phyloP scores from a whole-genome alignment of 345 rosid species.

The Viola odorata region DNA sequence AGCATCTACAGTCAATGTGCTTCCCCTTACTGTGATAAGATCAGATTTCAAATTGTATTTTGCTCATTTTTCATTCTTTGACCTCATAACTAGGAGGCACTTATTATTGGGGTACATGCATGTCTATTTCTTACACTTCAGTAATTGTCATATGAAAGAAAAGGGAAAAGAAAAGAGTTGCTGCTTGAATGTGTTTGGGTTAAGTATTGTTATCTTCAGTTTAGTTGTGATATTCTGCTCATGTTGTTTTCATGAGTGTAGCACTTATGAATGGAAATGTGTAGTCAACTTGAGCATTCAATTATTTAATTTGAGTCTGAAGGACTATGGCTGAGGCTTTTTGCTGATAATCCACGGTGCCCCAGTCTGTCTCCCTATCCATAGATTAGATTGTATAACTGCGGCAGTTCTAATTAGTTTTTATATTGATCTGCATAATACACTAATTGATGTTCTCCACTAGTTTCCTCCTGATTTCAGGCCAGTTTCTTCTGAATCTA shows the following conservation, averaged over 20 bases:
- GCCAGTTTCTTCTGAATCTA: too few species aligned
- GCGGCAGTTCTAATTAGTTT: too few species aligned
- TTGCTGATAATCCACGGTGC: too few species aligned
- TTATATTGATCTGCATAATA: too few species aligned
- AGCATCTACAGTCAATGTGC: conserved; percentile 37
- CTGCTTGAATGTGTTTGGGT: not conserved
- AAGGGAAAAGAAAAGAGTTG: not conserved
- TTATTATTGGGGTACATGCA: not conserved
- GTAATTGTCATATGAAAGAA: not conserved
- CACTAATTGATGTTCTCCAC: too few species aligned
- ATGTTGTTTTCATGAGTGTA: not conserved
- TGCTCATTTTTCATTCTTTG: not conserved
- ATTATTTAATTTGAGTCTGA: too few species aligned
- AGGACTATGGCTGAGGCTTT: too few species aligned
- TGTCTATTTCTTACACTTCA: too few species aligned
- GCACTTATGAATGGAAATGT: not conserved
- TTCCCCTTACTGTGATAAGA: conserved; percentile 47
- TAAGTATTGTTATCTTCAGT: conserved; percentile 1
- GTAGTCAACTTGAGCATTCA: not conserved
- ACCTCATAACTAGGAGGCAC: not conserved
- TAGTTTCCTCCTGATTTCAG: too few species aligned
- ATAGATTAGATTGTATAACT: too few species aligned
- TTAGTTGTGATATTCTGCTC: not conserved
- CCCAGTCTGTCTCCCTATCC: too few species aligned
- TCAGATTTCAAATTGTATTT: conserved; percentile 5